phyloP scores from a whole-genome alignment of 805 yeast genomes.

The Candida patagonica region DNA sequence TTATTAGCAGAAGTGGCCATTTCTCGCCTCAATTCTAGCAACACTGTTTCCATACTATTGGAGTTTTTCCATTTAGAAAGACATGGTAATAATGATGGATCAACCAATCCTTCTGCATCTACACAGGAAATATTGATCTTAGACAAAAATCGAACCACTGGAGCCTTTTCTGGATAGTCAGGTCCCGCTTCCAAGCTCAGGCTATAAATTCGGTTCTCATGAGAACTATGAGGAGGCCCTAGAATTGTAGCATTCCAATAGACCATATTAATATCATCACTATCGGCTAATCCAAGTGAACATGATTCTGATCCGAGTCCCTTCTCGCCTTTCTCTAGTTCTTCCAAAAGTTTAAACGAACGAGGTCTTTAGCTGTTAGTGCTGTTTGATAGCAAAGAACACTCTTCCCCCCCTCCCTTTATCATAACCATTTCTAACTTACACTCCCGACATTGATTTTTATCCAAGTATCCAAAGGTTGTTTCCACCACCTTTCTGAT shows the following conservation, averaged over 20 bases:
- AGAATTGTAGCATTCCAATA: conserved; percentile 96
- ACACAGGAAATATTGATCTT: conserved; percentile 90
- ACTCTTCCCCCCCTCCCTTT: no score
- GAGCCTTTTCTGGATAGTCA: conserved; percentile 83
- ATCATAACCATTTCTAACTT: no score
- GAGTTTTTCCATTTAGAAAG: conserved; percentile 79
- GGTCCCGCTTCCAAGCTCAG: conserved; percentile 74
- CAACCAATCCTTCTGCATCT: conserved; percentile 51
- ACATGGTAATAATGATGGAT: conserved; percentile 47
- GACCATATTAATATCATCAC: conserved; percentile 88
- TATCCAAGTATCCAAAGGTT: no score
- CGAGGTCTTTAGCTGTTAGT: conserved; percentile 48
- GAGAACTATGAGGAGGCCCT: conserved; percentile 90
- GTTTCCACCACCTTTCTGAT: no score
- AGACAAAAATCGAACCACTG: conserved; percentile 68
- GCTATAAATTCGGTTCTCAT: conserved; percentile 89
- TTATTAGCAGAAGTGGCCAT: conserved; percentile 82
- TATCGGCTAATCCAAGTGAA: conserved; percentile 85
- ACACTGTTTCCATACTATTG: conserved; percentile 88
- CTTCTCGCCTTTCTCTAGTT: conserved; percentile 95
- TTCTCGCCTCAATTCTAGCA: conserved; percentile 75
- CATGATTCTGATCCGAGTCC: conserved; percentile 96
- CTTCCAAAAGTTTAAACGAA: conserved; percentile 89
- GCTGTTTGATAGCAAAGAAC: no score
- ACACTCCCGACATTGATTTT: no score